Conservation (phyloP, 2,329 filamentous ascomycete genomes). For the Sporothrix dimorphospora region DNA sequence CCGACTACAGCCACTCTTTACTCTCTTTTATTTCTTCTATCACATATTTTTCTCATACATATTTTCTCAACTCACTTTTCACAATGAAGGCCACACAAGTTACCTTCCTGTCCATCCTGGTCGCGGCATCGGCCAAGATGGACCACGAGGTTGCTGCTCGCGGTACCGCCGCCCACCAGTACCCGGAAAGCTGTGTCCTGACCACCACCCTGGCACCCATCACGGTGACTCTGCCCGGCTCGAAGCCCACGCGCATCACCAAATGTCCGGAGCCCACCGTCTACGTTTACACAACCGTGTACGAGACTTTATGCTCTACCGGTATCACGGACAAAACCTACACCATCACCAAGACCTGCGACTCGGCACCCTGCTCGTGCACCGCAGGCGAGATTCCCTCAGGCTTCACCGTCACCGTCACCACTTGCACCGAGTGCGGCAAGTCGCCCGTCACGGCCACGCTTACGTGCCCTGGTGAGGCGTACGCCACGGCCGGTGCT, state of each 20-base stretch:
- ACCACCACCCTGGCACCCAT: constrained; percentile 31
- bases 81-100: constrained; percentile 28
- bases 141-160: constrained; percentile 7
- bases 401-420: constrained; percentile 33
- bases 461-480: constrained; percentile 29
- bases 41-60: constrained; percentile 12
- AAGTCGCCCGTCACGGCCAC: constrained; percentile 28
- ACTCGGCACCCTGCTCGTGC: constrained; percentile 28
- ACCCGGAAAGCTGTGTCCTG: constrained; percentile 26
- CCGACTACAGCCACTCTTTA: constrained; percentile 9
- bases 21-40: neutral
- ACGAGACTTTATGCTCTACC: constrained; percentile 29
- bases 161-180: neutral
- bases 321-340: constrained; percentile 31
- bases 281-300: constrained; percentile 31
- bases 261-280: constrained; percentile 25
- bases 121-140: constrained; percentile 19
- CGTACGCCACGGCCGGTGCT: constrained; percentile 8
- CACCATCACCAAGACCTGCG: constrained; percentile 35
- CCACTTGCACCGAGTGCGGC: constrained; percentile 32
- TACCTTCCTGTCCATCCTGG: constrained; percentile 26
- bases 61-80: neutral
- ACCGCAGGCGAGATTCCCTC: constrained; percentile 24
- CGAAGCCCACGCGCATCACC: constrained; percentile 14
- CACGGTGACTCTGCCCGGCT: constrained; percentile 26